These are phyloP conservation scores for Exophiala viscosa DNA, from an alignment of 2,329 filamentous ascomycete species.

Conservation along the genomic window DNA sequence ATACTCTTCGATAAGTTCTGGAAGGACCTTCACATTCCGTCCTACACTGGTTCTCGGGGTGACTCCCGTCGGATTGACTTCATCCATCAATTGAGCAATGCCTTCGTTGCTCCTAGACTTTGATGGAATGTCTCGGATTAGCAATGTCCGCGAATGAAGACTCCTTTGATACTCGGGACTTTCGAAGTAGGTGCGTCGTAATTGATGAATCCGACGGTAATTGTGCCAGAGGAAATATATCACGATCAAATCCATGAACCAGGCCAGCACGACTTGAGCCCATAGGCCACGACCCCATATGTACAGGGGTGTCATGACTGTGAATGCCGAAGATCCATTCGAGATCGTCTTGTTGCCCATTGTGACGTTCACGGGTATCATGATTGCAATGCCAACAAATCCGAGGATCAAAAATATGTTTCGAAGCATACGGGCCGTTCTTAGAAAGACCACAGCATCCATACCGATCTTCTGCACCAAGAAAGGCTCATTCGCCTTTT, in stretches of 20 bases:
- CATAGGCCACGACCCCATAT: constrained; percentile 50
- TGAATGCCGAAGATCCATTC: constrained; percentile 34
- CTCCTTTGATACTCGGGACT: constrained; percentile 84
- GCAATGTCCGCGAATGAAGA: constrained; percentile 66
- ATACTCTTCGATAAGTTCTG: constrained; percentile 79
- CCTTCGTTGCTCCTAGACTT: constrained; percentile 79
- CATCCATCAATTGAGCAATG: constrained; percentile 76
- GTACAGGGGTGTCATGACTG: constrained; percentile 51
- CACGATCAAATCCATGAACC: constrained; percentile 69
- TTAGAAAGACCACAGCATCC: constrained; percentile 86
- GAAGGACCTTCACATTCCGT: constrained; percentile 86
- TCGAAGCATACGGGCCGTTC: constrained; percentile 84
- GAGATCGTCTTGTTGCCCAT: constrained; percentile 40
- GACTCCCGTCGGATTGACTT: constrained; percentile 71
- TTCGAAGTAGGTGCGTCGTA: constrained; percentile 78
- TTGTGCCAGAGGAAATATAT: constrained; percentile 85
- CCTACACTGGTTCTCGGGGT: constrained; percentile 79
- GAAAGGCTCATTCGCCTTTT: constrained; percentile 71
- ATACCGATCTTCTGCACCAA: constrained; percentile 80
- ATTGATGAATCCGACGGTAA: constrained; percentile 66
- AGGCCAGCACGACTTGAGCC: constrained; percentile 58
- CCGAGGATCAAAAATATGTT: constrained; percentile 77
- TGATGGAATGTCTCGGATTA: constrained; percentile 78
- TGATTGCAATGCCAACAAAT: constrained; percentile 68
- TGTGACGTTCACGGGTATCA: constrained; percentile 75